Evolutionary conservation across 139 green algal species (phyloP).

Genomic region (Spirogloea muscicola): DNA sequence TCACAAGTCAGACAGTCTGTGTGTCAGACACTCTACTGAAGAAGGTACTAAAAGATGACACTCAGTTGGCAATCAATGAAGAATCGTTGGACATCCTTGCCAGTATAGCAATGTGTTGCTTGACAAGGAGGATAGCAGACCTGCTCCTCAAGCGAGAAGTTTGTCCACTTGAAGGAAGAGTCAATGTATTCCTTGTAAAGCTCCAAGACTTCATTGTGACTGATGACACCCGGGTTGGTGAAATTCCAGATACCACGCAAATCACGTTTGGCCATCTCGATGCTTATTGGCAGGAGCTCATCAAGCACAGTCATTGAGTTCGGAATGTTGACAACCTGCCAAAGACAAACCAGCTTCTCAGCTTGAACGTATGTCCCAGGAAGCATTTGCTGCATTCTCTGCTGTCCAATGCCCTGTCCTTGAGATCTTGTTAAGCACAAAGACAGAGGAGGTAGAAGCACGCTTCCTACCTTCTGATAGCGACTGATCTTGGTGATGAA

Average conservation of each 20-base stretch:
- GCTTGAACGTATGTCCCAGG: too few species aligned
- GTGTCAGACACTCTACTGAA: too few species aligned
- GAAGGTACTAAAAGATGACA: too few species aligned
- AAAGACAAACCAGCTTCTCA: too few species aligned
- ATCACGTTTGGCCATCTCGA: constrained; percentile 84
- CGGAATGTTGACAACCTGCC: constrained; percentile 49
- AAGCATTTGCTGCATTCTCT: too few species aligned
- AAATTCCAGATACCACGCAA: constrained; percentile 93
- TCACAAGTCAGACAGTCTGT: too few species aligned
- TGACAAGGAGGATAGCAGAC: neutral
- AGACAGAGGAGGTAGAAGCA: too few species aligned
- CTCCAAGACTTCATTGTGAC: constrained; percentile 94
- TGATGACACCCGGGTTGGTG: constrained; percentile 94
- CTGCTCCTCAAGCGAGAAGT: constrained; percentile 52
- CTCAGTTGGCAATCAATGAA: too few species aligned
- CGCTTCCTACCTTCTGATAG: constrained; percentile 73
- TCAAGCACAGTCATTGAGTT: constrained; percentile 93
- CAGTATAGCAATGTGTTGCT: too few species aligned
- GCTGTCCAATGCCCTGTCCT: too few species aligned
- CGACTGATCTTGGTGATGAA: constrained; percentile 99
- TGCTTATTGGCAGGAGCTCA: constrained; percentile 84
- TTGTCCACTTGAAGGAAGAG: constrained; percentile 82
- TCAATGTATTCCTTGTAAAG: constrained; percentile 96
- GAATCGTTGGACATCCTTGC: too few species aligned
- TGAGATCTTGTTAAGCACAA: too few species aligned